Evolutionary conservation across 2,329 filamentous ascomycete species (phyloP), one percentile per base, ranked within the genome.

Genomic region (Dryadomyces quercivorus): DNA sequence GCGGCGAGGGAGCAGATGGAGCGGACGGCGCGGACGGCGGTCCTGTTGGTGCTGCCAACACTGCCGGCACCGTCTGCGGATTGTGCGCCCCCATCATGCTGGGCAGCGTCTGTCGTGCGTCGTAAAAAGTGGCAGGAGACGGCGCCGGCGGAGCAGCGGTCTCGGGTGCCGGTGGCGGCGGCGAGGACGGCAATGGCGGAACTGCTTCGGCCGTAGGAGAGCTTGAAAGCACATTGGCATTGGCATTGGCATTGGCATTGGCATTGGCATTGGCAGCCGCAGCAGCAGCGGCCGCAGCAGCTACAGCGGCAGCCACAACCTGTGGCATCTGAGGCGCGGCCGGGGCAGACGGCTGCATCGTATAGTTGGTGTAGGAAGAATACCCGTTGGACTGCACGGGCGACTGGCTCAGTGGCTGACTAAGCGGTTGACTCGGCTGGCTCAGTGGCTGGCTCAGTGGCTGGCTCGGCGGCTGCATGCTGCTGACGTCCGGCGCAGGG

Each of bases 91-190:
- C 40, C 45, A 42, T 55, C 45, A 43, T 55, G 56, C 64, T 79
- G 72, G 59, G 60, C 26, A 79, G 63, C 9, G 68, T 66, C 47
- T 77, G 71, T 26, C 76, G 69, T 6, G 74, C 65, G 60, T 80
- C 74, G 52, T 71, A 75, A 52, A 48, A 55, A 13, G 12, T 36
- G 34, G 31, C 44, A 7, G 34, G 26, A 13, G n/a, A 18, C 4
- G 26, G 26, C 26, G 26, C 26, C 4, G 26, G 26, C 26, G 44
- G 2, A 46, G 44, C 21, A 2, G 20, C 44, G 4, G 44, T 9
- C 26, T 4, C 20, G 71, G 57, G 74, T 18, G 62, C 16, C 73
- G 73, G 7, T 69, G 68, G 6, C 69, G 70, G 65, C 72, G 57
- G 50, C 60, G 57, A 51, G 60, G 51, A 64, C 59, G 49, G 34